Conservation (phyloP, 192 early-diverging fungal species). For the Rhizoclosmatium globosum region DNA sequence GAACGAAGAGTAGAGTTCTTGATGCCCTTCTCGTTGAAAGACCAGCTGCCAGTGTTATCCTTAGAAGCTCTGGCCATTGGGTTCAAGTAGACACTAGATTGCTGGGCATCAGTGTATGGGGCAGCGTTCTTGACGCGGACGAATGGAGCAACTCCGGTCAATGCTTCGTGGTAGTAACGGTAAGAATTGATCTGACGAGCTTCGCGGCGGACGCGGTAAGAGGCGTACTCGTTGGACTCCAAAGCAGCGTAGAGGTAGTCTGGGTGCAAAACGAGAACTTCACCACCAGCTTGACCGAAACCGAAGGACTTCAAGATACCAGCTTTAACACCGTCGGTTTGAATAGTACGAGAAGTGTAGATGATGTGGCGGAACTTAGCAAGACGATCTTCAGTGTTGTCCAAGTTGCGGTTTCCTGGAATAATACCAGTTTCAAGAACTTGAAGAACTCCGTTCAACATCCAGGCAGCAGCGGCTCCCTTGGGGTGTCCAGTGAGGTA, state of each 20-base stretch:
- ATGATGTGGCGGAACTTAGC: conserved; percentile 79
- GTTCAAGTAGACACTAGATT: conserved; percentile 87
- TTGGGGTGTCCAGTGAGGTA: conserved; percentile 97
- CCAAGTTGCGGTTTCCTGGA: conserved; percentile 92
- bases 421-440: conserved; percentile 82
- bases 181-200: conserved; percentile 80
- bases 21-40: conserved; percentile 60
- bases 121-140: conserved; percentile 87
- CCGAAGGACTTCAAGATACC: conserved; percentile 93
- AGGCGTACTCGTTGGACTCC: conserved; percentile 71
- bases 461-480: conserved; percentile 96
- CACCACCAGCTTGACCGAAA: conserved; percentile 94
- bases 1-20: conserved; percentile 32
- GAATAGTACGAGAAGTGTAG: conserved; percentile 85
- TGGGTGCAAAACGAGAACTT: conserved; percentile 85
- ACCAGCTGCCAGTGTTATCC: conserved; percentile 75
- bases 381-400: conserved; percentile 83
- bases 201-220: conserved; percentile 74
- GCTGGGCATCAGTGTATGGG: conserved; percentile 84
- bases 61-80: conserved; percentile 83
- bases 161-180: conserved; percentile 89
- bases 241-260: conserved; percentile 85
- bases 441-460: conserved; percentile 94
- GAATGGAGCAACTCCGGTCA: conserved; percentile 82
- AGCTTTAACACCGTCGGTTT: conserved; percentile 91